Conservation (phyloP, 2,329 filamentous ascomycete species). For the Monosporascus sp. region DNA sequence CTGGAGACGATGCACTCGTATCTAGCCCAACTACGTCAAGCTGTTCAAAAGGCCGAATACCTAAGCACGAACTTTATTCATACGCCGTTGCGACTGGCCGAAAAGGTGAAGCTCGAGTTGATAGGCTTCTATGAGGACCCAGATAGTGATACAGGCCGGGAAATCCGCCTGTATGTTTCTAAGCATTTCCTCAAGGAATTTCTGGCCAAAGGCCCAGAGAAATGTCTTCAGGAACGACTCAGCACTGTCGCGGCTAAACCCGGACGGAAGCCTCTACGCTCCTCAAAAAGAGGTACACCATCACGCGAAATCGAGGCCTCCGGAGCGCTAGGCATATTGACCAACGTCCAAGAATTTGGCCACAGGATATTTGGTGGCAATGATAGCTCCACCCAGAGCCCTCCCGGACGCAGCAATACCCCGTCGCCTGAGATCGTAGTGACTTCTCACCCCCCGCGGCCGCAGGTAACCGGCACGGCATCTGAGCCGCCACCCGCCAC, state of each 20-base stretch:
- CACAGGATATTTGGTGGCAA: constrained; percentile 19
- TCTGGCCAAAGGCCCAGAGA: constrained; percentile 47
- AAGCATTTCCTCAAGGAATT: constrained; percentile 49
- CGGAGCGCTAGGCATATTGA: constrained; percentile 19
- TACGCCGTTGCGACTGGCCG: constrained; percentile 42
- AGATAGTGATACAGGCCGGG: constrained; percentile 28
- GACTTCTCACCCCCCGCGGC: constrained; percentile 24
- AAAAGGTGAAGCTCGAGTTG: constrained; percentile 50
- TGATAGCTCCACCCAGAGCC: constrained; percentile 6
- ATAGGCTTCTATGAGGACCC: constrained; percentile 57
- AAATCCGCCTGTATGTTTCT: constrained; percentile 46
- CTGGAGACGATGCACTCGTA: constrained; percentile 39
- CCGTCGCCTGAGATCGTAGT: constrained; percentile 33
- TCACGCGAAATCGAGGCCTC: constrained; percentile 5
- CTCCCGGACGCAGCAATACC: constrained; percentile 4
- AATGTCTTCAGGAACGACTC: constrained; percentile 48
- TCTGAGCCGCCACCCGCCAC: constrained; percentile 14
- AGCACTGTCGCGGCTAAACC: constrained; percentile 25
- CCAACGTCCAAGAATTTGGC: constrained; percentile 21
- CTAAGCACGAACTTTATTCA: constrained; percentile 32
- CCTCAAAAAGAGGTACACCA: constrained; percentile 3
- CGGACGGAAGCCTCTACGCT: constrained; percentile 4
- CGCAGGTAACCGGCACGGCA: constrained; percentile 17
- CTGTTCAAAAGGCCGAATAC: constrained; percentile 31
- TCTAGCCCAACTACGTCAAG: constrained; percentile 29